A percentile compares a stretch with the other conserved stretches of the same genome.
Evolutionary conservation across 768 basidiomycete genomes (phyloP).

Genomic region (Tricholoma sp.): DNA sequence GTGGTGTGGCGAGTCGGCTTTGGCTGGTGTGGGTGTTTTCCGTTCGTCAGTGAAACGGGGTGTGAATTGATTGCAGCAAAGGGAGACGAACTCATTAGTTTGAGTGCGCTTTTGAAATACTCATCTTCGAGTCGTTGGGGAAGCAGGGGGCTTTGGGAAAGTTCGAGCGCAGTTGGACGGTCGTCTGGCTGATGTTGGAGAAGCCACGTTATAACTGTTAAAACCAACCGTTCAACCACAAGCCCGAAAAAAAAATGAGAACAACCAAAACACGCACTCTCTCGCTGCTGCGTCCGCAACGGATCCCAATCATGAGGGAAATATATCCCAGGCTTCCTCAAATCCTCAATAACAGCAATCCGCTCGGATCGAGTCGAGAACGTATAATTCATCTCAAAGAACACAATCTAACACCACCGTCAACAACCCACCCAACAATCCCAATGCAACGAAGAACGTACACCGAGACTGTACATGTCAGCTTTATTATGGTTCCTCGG

Average conservation of each 20-base stretch:
- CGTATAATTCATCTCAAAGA: conserved; percentile 93
- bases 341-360: conserved; percentile 73
- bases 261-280: conserved; percentile 45
- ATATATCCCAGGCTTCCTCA: conserved; percentile 66
- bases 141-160: conserved; percentile 73
- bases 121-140: conserved; percentile 80
- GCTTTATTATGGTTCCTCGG: conserved; percentile 84
- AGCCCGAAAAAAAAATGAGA: not conserved
- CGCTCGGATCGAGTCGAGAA: conserved; percentile 84
- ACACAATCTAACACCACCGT: conserved; percentile 63
- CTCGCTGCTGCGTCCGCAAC: conserved; percentile 53
- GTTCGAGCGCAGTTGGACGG: conserved; percentile 77
- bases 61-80: too few relatives aligned
- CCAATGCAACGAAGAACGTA: conserved; percentile 30
- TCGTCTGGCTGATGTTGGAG: conserved; percentile 76
- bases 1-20: conserved; percentile 78
- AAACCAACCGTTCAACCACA: not conserved
- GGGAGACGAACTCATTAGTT: conserved; percentile 58
- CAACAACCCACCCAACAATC: not conserved
- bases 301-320: conserved; percentile 78
- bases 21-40: conserved; percentile 37
- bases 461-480: conserved; percentile 93
- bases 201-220: conserved; percentile 70
- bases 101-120: conserved; percentile 75
- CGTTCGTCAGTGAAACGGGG: not conserved